Base-by-base conservation (phyloP, 768 basidiomycete species). In the Calvatia gigantea region DNA sequence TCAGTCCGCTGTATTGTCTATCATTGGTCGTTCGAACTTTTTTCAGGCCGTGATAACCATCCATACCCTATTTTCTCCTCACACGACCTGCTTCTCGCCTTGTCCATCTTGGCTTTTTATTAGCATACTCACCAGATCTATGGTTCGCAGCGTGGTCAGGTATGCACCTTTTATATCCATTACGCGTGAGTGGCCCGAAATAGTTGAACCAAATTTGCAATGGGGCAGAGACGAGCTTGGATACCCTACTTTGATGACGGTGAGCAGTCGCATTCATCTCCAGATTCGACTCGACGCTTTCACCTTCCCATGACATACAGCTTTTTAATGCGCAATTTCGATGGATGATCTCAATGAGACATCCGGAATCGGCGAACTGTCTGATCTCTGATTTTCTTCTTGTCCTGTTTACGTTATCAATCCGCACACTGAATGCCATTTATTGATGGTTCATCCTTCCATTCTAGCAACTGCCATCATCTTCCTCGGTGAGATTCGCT, bases 181-280 rank as follows among this genome's bases (percentile, higher is more conserved):
- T 33, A 14, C 23, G 15, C n/a, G 21, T 39, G n/a, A n/a, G 35
- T 35, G 43, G 48, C 54, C 46, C 23, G 54, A 19, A 41, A 55
- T 56, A 29, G 41, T 27, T 15, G 29, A 39, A 19, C 37, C 31
- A 33, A 47, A 38, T 21, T 14, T 58, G 42, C 47, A 49, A 31
- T 57, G 51, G 28, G 31, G 53, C 59, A 90, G 86, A 76, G 91
- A 63, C 87, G 85, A 61, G 84, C 86, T 5, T 92, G 90, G 90
- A 82, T 86, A 38, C 87, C 90, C 28, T 93, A 84, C 69, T 93
- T 93, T 61, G 90, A 92, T 65, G 89, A 91, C 65, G 89, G 87
- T 85, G 68, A 61, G 80, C 73, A 38, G 48, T 48, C 55, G 25
- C 58, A 41, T 38, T 53, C 15, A 37, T 27, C 17, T 9, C n/a